Base-by-base conservation (phyloP, 2,329 filamentous ascomycete genomes). In the Scedosporium aurantiacum region DNA sequence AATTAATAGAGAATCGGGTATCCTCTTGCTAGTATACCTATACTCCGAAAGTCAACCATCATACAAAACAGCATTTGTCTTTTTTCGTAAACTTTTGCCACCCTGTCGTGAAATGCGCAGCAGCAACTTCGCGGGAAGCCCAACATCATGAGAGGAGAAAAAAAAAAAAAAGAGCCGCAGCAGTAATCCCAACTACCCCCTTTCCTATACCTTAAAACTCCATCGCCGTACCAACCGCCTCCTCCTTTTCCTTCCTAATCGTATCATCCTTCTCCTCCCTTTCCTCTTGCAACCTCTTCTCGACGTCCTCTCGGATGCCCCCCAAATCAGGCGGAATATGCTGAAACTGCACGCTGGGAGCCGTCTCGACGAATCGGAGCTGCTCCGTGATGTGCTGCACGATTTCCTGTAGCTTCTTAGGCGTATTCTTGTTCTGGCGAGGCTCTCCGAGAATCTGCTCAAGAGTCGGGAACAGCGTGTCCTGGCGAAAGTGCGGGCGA, bases 391-490 rank as follows among this genome's bases (percentile, higher is more conserved):
- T 86, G 63, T 90, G 86, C 70, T 88, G 81, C 3, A 95, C 81
- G 52, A 96, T 87, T 40, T 87, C 85, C 57, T 86, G 79, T 18
- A 96, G 77, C 63, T 90, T 88, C 68, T 91, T 88, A 58, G 83
- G 79, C 5, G 89, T 82, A 68, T 96, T 95, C 68, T 88, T 84
- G 70, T 97, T 97, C 69, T 87, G 85, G 60, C 82, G 78, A 56
- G 82, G 81, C 67, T 93, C 88, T 57, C 82, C 81, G 47, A 87
- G 71, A 50, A 86, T 84, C 70, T 87, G 81, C 68, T 89, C 84
- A n/a, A 97, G 82, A 3, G 89, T 88, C 0, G 94, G 94, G 70
- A 97, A 94, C 14, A 99, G 82, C 25, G 87, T 91, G 64, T 94
- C 89, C 50, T 91, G 88, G 56, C 89, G 85, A 75, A 99, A 99